Evolutionary conservation across 1,284 basidiomycete genomes (phyloP).

Genomic region (Coniferiporia weirii): DNA sequence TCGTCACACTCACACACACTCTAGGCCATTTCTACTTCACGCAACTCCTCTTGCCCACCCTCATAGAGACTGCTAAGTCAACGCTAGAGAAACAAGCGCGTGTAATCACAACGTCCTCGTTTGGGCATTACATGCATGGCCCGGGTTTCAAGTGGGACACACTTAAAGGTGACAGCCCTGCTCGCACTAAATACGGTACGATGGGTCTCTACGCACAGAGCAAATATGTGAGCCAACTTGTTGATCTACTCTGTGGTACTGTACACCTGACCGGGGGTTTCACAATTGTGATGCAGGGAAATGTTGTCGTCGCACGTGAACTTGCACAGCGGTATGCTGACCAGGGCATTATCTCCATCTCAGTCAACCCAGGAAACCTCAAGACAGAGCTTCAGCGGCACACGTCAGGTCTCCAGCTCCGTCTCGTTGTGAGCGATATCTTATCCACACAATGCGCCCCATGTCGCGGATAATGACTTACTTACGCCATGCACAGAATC

Average conservation of each 20-base stretch:
- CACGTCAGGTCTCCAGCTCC: conserved; percentile 15
- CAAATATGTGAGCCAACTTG: conserved; percentile 34
- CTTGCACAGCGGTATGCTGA: conserved; percentile 25
- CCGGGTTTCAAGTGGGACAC: conserved; percentile 31
- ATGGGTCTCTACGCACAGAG: conserved; percentile 37
- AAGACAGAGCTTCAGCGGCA: conserved; percentile 41
- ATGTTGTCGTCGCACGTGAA: conserved; percentile 27
- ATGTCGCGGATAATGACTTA: conserved; percentile 7
- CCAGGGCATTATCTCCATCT: conserved; percentile 26
- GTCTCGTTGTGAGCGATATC: conserved; percentile 11
- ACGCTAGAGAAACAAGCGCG: conserved; percentile 32
- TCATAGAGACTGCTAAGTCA: conserved; percentile 32
- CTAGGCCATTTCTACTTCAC: conserved; percentile 45
- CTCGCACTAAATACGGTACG: conserved; percentile 27
- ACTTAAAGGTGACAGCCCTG: conserved; percentile 31
- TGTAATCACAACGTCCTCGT: conserved; percentile 40
- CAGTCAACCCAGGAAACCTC: conserved; percentile 30
- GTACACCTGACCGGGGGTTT: background rate
- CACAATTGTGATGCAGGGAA: conserved; percentile 15
- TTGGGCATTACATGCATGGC: conserved; percentile 22
- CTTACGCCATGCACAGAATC: conserved; percentile 14
- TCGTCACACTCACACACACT: too few relatives aligned
- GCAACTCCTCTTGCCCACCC: conserved; percentile 39
- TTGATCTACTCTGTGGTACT: conserved; percentile 21
- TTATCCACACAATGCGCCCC: background rate